Evolutionary conservation across 2,329 filamentous ascomycete species (phyloP), one percentile per base, ranked within the genome.

Genomic region (Cryphonectria nitschkei): DNA sequence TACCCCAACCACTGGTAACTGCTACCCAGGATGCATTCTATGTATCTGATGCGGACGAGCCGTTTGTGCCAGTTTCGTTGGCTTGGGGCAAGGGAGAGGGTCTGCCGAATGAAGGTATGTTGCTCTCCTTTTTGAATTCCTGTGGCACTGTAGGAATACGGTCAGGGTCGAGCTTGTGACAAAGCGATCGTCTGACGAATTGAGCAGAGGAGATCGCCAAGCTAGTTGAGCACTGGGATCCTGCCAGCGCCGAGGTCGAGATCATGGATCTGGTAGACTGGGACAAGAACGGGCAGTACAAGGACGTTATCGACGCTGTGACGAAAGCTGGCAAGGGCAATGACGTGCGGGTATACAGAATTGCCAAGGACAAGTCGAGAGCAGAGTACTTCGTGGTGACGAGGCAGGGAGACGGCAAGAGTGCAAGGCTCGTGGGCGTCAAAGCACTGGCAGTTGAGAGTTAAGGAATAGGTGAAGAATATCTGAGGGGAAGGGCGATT

Each of bases 331-430:
- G 86, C 32, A 84, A 86, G 78, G 89, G 92, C 2, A 87, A 85
- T 72, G 90, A 93, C 74, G 88, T 95, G 67, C 88, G 90, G 78
- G 90, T 97, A 32, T 97, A 96, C 77, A 85, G 88, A 68, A 89
- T 97, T 11, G 82, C 85, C 71, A 84, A 88, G 75, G 89, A 87
- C 61, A 83, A 84, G 16, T 88, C 90, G 37, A 87, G 91, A 78
- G 85, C 86, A 19, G 93, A 97, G 81, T 97, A 97, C 80, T 97
- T 91, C 87, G 83, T 97, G 71, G 83, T 97, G 63, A 89, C 88
- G 32, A 79, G 92, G 75, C 86, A 90, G 76, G 81, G 82, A 63
- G 84, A 88, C 74, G 84, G 81, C 22, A 82, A 86, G 66, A 86
- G 85, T 16, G 86, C 85, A 26, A 87, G 85, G 81, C 77, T 97